A percentile compares a stretch with the other conserved stretches of the same genome.
Conservation (phyloP, 225 moss, liverwort and hornwort genomes). For the Pseudisothecium myosuroides region DNA sequence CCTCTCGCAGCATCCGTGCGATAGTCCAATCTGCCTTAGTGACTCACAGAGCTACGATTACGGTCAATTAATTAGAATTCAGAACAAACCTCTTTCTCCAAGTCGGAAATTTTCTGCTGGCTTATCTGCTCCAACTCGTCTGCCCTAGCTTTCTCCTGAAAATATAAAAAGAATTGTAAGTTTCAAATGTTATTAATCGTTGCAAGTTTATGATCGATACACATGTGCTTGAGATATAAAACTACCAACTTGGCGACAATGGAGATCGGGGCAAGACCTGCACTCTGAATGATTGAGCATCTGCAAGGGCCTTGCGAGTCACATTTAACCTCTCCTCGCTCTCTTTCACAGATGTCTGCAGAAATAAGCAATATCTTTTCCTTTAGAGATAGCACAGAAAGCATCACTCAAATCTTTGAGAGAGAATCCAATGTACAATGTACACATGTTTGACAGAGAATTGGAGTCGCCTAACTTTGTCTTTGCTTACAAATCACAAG, state of each 20-base stretch:
- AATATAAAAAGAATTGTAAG: neutral
- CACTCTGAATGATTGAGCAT: constrained; percentile 33
- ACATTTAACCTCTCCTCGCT: constrained; percentile 40
- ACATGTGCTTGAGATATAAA: neutral
- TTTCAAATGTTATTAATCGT: neutral
- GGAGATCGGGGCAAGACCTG: constrained; percentile 31
- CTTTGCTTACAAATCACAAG: neutral
- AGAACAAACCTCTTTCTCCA: constrained; percentile 34
- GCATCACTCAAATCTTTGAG: neutral
- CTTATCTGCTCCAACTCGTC: constrained; percentile 41
- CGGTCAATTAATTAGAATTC: neutral
- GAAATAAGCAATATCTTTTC: neutral
- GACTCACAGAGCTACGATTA: neutral
- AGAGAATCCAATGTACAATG: neutral
- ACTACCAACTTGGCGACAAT: neutral
- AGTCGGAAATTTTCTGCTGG: constrained; percentile 28
- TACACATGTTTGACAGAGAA: neutral
- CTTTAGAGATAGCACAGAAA: neutral
- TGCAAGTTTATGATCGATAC: neutral
- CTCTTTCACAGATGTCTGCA: constrained; percentile 45
- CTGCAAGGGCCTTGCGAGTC: constrained; percentile 46
- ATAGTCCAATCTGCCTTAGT: neutral
- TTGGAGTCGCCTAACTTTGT: neutral
- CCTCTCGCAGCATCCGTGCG: neutral
- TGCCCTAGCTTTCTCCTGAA: constrained; percentile 43